These are phyloP conservation scores for Volutella citrinella DNA, from an alignment of 2,329 filamentous ascomycete genomes.

Conservation along the genomic window DNA sequence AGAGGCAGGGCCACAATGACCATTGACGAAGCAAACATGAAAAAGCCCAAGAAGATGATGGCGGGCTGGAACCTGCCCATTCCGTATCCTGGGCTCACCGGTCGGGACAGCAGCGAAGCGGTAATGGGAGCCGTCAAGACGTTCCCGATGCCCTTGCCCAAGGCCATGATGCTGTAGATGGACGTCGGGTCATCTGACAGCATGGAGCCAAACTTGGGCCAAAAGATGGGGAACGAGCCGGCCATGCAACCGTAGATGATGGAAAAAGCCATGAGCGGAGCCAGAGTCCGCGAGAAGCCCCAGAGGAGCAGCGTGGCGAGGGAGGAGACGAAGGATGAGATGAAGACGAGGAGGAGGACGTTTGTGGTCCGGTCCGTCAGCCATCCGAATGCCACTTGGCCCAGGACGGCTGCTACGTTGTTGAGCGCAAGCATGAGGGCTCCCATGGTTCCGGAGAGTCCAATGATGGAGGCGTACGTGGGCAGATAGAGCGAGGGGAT, in stretches of 20 bases:
- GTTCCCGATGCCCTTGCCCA: constrained; percentile 28
- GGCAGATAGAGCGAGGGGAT: constrained; percentile 54
- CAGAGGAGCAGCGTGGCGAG: constrained; percentile 51
- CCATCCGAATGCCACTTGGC: constrained; percentile 43
- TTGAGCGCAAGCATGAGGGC: constrained; percentile 47
- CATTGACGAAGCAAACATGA: constrained; percentile 15
- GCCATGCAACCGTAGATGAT: constrained; percentile 58
- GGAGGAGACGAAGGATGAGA: constrained; percentile 45
- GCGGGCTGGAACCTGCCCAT: constrained; percentile 13
- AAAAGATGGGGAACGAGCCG: constrained; percentile 30
- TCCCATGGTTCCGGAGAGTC: constrained; percentile 37
- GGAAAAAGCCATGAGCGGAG: constrained; percentile 47
- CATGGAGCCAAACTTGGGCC: constrained; percentile 25
- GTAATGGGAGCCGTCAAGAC: constrained; percentile 25
- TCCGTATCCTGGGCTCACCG: constrained; percentile 12
- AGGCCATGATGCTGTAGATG: constrained; percentile 27
- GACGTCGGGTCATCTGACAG: constrained; percentile 25
- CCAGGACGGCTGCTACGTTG: constrained; percentile 45
- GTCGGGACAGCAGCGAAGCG: constrained; percentile 14
- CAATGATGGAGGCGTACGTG: constrained; percentile 42
- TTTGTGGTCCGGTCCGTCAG: constrained; percentile 44
- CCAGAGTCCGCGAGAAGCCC: constrained; percentile 46
- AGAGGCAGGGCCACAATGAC: constrained; percentile 8
- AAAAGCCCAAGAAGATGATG: constrained; percentile 14
- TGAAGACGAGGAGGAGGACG: constrained; percentile 39